A percentile compares a stretch with the other conserved stretches of the same genome.
These are phyloP conservation scores for Arthrobotrys sinensis DNA, from an alignment of 2,329 filamentous ascomycete species.

Conservation along the genomic window DNA sequence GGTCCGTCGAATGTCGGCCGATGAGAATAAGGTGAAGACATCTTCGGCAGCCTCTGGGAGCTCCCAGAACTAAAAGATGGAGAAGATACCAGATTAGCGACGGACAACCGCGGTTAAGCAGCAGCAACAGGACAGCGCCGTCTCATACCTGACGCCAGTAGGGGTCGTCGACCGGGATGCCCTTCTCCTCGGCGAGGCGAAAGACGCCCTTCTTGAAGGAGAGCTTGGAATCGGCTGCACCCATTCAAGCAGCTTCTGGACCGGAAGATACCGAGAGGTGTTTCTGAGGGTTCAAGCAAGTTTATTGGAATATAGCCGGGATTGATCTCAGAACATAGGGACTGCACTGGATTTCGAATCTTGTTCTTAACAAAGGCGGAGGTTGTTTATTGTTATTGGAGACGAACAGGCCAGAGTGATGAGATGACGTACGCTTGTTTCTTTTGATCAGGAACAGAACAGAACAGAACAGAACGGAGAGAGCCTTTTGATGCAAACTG, in stretches of 20 bases:
- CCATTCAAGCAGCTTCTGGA: constrained; percentile 74
- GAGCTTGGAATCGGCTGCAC: constrained; percentile 97
- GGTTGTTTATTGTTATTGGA: neutral
- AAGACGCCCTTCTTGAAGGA: constrained; percentile 99
- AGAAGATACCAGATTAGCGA: neutral
- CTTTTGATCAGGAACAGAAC: neutral
- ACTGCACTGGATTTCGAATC: no score
- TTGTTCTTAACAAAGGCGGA: neutral
- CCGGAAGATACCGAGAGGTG: constrained; percentile 27
- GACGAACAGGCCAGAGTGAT: constrained; percentile 30
- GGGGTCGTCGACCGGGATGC: constrained; percentile 87
- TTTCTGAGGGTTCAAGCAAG: constrained; percentile 3
- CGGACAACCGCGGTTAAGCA: neutral
- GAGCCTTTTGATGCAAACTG: neutral
- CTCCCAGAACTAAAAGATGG: constrained; percentile 84
- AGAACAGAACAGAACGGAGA: neutral
- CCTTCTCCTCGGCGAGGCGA: constrained; percentile 87
- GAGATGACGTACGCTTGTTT: constrained; percentile 34
- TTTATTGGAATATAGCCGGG: neutral
- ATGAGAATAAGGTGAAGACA: constrained; percentile 94
- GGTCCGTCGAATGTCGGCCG: constrained; percentile 87
- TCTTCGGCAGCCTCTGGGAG: constrained; percentile 95
- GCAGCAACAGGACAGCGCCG: neutral
- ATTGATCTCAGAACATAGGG: neutral
- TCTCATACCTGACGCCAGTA: constrained; percentile 90